A percentile compares a stretch with the other conserved stretches of the same genome.
phyloP scores from a whole-genome alignment of 129 eudicot genomes.

The Glebionis coronaria region DNA sequence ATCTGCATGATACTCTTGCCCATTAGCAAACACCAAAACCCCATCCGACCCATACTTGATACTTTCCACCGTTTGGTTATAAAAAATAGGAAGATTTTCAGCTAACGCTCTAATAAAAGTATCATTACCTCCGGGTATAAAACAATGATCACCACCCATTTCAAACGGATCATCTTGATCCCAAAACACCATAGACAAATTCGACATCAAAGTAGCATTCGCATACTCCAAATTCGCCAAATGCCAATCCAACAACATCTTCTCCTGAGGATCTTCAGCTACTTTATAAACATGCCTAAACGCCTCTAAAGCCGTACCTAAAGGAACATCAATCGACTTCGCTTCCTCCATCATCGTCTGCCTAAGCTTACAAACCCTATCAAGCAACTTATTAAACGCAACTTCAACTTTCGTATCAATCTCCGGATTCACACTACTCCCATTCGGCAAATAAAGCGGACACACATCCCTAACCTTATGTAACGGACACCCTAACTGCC shows the following conservation, averaged over 20 bases:
- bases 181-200: conserved; percentile 96
- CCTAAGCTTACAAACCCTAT: conserved; percentile 96
- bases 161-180: conserved; percentile 99
- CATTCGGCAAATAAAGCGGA: conserved; percentile 87
- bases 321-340: conserved; percentile 68
- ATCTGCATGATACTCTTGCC: conserved; percentile 67
- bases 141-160: conserved; percentile 99
- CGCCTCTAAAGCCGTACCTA: conserved; percentile 87
- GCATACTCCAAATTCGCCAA: conserved; percentile 94
- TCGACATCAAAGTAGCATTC: conserved; percentile 83
- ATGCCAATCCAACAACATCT: conserved; percentile 98
- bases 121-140: conserved; percentile 96
- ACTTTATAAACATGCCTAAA: conserved; percentile 72
- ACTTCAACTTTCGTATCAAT: conserved; percentile 79
- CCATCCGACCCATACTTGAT: conserved; percentile 76
- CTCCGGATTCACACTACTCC: conserved; percentile 74
- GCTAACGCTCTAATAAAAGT: conserved; percentile 78
- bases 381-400: conserved; percentile 77
- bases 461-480: conserved; percentile 96
- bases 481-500: conserved; percentile 81
- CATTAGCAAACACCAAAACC: conserved; percentile 63
- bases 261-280: conserved; percentile 78
- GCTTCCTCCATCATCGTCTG: conserved; percentile 95
- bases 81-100: conserved; percentile 79
- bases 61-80: conserved; percentile 49